Base-by-base conservation (phyloP, 2,329 filamentous ascomycete species). In the Exserohilum turcica region DNA sequence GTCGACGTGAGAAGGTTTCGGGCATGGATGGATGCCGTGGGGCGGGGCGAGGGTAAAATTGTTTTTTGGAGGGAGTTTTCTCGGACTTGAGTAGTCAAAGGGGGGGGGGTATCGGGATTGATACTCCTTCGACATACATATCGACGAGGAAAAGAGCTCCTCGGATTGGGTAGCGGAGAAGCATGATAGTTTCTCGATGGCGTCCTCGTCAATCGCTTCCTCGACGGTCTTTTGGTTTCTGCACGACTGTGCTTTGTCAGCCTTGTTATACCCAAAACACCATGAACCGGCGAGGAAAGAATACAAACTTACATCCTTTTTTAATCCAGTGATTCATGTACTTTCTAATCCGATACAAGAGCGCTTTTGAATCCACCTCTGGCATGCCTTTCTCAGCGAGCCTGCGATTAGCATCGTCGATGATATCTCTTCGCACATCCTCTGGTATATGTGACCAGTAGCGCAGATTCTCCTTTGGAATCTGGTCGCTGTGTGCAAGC, bases 311-410 rank as follows among this genome's bases (percentile, higher is more conserved):
- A 51, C 43, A 33, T 31, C 19, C 24, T 8, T 18, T 40, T 21
- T 40, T 52, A 7, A 52, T 42, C 49, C 49, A 52, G 16, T 52
- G 49, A 5, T 52, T 52, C 31, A 48, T 42, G 6, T 48, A 40
- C 38, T 48, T 52, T n/a, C 49, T 36, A 3, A 52, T 6, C 8
- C 43, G 43, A 42, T 52, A 37, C 37, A 52, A 24, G 18, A 52
- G 4, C 31, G 43, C 43, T 19, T 38, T 37, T 48, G 42, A 31
- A n/a, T 52, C 49, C 37, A 52, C 24, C 12, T 16, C 21, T 8
- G 49, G 49, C 28, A 52, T 33, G 24, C 37, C 49, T 13, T 38
- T 21, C 28, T 42, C 37, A 27, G 28, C 43, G 8, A 52, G 49
- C 10, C 37, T 38, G 21, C 12, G 39, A 13, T 52, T 52, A n/a